Evolutionary conservation across 495 filamentous ascomycete genomes (phyloP).

Genomic region (Neurospora africana): DNA sequence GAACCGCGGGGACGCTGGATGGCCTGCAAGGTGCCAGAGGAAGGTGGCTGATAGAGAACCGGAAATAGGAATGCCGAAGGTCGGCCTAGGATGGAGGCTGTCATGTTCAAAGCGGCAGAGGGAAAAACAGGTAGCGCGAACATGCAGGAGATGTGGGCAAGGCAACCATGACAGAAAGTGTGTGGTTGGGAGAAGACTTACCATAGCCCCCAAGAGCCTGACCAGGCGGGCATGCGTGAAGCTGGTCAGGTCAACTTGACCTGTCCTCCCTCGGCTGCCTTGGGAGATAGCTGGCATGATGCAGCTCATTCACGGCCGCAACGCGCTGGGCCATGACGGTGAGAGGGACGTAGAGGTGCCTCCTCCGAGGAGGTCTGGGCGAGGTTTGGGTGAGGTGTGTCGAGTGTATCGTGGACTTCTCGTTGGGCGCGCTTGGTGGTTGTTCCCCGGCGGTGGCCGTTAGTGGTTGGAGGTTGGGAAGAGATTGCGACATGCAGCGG

Average conservation of each 20-base stretch:
- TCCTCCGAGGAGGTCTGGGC: not conserved
- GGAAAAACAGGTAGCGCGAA: not conserved
- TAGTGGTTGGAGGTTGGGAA: not conserved
- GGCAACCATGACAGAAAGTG: not conserved
- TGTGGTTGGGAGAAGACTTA: not conserved
- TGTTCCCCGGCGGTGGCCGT: not conserved
- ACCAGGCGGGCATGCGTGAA: not conserved
- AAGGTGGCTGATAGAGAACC: not conserved
- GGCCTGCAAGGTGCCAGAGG: not conserved
- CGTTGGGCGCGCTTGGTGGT: not conserved
- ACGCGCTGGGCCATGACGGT: not conserved
- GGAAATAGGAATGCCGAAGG: not conserved
- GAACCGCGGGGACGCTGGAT: not conserved
- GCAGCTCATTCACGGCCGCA: not conserved
- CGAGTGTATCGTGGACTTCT: not conserved
- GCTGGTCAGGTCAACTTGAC: not conserved
- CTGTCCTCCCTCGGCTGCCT: not conserved
- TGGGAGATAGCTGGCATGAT: not conserved
- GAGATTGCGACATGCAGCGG: not conserved
- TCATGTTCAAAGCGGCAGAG: not conserved
- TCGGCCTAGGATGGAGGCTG: not conserved
- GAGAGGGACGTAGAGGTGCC: not conserved
- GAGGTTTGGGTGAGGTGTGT: not conserved
- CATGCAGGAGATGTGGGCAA: not conserved
- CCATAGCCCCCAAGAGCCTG: not conserved